Evolutionary conservation across 805 yeast genomes (phyloP).

Genomic region (Diddensiella santjacobensis): DNA sequence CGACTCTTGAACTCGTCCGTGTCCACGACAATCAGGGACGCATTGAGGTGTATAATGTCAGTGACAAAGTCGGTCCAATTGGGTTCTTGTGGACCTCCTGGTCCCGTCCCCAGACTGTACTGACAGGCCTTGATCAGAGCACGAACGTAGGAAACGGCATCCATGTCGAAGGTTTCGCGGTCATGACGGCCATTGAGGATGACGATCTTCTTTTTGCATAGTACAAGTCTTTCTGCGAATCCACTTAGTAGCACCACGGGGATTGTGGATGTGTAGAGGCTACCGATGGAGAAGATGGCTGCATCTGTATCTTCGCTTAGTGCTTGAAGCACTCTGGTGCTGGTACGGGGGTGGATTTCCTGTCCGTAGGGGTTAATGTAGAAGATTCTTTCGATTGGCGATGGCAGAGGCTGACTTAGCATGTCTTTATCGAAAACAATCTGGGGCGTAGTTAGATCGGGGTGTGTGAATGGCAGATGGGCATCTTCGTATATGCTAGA

Average conservation of each 20-base stretch:
- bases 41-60: conserved; percentile 49
- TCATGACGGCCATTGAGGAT: conserved; percentile 72
- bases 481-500: conserved; percentile 46
- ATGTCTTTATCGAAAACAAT: conserved; percentile 53
- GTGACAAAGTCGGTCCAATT: conserved; percentile 53
- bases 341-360: conserved; percentile 75
- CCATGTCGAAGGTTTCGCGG: conserved; percentile 72
- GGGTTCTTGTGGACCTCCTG: conserved; percentile 1
- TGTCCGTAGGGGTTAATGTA: conserved; percentile 87
- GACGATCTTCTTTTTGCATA: conserved; percentile 45
- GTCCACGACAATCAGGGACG: conserved; percentile 9
- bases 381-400: conserved; percentile 69
- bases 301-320: conserved; percentile 39
- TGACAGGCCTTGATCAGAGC: conserved; percentile 53
- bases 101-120: conserved; percentile 42
- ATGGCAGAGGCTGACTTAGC: conserved; percentile 55
- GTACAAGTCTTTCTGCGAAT: conserved; percentile 56
- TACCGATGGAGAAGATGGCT: conserved; percentile 77
- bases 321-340: conserved; percentile 49
- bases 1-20: conserved; percentile 1
- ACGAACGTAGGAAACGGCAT: conserved; percentile 54
- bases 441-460: conserved; percentile 71
- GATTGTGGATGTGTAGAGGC: conserved; percentile 79
- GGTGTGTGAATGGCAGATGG: conserved; percentile 69
- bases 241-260: conserved; percentile 77